Conservation (phyloP, 306 rosid species). For the Potentilla sterilis region DNA sequence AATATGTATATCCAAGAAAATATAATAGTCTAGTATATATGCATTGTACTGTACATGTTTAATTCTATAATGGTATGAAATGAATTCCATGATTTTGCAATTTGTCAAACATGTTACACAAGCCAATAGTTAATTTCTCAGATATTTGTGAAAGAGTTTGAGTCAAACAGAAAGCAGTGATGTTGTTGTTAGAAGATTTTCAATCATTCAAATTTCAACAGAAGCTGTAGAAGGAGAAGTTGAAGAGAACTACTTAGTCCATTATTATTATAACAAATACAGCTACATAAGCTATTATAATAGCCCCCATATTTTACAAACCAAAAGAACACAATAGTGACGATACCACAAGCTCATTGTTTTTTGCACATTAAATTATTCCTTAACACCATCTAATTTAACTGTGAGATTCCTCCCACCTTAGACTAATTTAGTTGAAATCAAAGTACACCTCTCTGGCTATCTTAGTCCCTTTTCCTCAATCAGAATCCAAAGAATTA, state of each 20-base stretch:
- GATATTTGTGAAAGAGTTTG: neutral
- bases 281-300: slow-evolving; percentile 14
- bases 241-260: slow-evolving; percentile 14
- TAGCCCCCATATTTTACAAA: slow-evolving; percentile 38
- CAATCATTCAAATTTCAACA: neutral
- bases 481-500: neutral
- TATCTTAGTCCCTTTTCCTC: slow-evolving; percentile 6
- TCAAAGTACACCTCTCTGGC: slow-evolving; percentile 8
- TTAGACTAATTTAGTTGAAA: neutral
- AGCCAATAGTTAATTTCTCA: neutral
- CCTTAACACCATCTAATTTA: slow-evolving; percentile 30
- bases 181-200: neutral
- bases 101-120: slow-evolving; percentile 12
- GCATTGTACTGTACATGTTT: neutral
- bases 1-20: neutral
- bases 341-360: neutral
- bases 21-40: neutral
- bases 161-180: neutral
- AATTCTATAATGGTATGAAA: neutral
- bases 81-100: neutral
- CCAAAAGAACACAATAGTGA: slow-evolving; percentile 20
- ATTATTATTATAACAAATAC: slow-evolving; percentile 18
- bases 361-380: slow-evolving; percentile 33
- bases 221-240: neutral
- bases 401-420: slow-evolving; percentile 18